Evolutionary conservation across 306 rosid genomes (phyloP).

Genomic region (Gynostemma pentaphyllum): DNA sequence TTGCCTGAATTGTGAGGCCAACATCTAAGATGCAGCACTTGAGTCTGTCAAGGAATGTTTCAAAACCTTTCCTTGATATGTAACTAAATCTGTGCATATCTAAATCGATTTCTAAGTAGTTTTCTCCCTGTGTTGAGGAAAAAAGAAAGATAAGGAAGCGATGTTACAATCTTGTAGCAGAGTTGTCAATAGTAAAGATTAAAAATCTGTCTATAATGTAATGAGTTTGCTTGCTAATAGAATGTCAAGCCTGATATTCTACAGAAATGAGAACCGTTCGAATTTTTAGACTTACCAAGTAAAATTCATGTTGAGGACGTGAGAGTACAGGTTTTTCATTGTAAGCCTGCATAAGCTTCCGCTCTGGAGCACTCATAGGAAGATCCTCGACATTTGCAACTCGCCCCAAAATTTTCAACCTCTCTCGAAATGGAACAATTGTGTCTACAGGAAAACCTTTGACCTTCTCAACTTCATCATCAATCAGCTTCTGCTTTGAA

Average conservation of each 20-base stretch:
- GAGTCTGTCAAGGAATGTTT: slow-evolving; percentile 78
- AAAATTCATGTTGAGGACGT: slow-evolving; percentile 95
- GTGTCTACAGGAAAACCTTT: slow-evolving; percentile 82
- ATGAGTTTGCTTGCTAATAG: not conserved
- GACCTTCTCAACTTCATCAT: slow-evolving; percentile 87
- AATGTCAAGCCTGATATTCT: no score
- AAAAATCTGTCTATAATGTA: not conserved
- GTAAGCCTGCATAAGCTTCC: slow-evolving; percentile 92
- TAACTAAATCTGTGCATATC: slow-evolving; percentile 99
- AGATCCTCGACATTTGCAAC: slow-evolving; percentile 79
- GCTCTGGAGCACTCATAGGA: slow-evolving; percentile 68
- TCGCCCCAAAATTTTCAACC: slow-evolving; percentile 92
- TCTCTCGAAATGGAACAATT: slow-evolving; percentile 59
- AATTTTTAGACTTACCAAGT: slow-evolving; percentile 35
- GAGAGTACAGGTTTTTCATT: slow-evolving; percentile 98
- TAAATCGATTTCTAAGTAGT: slow-evolving; percentile 88
- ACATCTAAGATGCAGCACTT: slow-evolving; percentile 70
- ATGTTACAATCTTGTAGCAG: no score
- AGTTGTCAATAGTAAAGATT: no score
- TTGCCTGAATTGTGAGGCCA: slow-evolving; percentile 97
- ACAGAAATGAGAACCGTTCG: not conserved
- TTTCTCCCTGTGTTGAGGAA: slow-evolving; percentile 82
- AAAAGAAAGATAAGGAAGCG: no score
- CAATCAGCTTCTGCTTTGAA: slow-evolving; percentile 57
- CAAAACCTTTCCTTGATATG: slow-evolving; percentile 92